Percentiles rank a stretch among this genome's conserved stretches.
phyloP scores from a whole-genome alignment of 148 eudicot species.

The Spergularia bocconei region DNA sequence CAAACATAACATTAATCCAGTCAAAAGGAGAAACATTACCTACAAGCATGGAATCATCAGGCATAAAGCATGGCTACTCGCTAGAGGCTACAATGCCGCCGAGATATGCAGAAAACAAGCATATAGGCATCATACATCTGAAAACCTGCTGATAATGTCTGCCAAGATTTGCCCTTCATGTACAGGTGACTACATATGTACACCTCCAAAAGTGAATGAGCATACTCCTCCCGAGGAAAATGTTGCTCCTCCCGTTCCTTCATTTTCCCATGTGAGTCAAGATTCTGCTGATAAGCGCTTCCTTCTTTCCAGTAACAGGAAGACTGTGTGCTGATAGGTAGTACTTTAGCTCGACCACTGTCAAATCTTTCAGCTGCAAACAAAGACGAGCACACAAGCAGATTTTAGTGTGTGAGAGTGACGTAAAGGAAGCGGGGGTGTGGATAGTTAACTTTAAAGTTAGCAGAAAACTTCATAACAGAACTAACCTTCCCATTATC shows the following conservation, averaged over 20 bases:
- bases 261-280: slow-evolving; percentile 78
- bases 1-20: too few species aligned
- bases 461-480: neutral
- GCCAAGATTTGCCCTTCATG: slow-evolving; percentile 5
- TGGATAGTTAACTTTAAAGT: neutral
- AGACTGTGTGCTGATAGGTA: slow-evolving; percentile 67
- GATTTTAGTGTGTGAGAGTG: neutral
- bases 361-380: slow-evolving; percentile 77
- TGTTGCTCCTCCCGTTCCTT: neutral
- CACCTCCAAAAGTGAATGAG: neutral
- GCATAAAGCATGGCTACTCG: too few species aligned
- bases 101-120: neutral
- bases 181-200: slow-evolving; percentile 9
- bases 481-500: slow-evolving; percentile 72
- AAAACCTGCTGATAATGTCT: neutral
- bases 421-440: neutral
- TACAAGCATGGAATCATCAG: neutral
- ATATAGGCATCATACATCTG: neutral
- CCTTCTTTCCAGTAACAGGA: slow-evolving; percentile 77
- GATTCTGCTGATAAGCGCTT: slow-evolving; percentile 71
- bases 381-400: neutral
- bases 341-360: slow-evolving; percentile 65
- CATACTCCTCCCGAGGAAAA: neutral
- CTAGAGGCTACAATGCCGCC: neutral
- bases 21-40: neutral